phyloP scores from a whole-genome alignment of 2,329 filamentous ascomycete genomes.

The Nemania sp. region DNA sequence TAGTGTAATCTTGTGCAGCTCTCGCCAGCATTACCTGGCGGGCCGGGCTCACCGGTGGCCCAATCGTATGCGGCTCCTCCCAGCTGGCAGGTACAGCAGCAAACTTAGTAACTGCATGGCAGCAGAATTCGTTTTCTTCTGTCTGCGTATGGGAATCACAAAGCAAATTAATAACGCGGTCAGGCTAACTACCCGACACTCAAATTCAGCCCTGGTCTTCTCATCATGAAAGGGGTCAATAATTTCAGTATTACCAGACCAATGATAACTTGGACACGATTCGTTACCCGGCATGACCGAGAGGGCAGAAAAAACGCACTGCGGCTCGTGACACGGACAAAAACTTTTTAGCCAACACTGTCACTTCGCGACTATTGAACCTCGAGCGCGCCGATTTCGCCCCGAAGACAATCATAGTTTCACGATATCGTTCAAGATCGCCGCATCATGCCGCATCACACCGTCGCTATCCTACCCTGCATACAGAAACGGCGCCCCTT shows the following conservation, averaged over 20 bases:
- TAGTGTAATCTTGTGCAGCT: constrained; percentile 19
- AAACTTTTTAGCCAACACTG: background rate
- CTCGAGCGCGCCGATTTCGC: constrained; percentile 10
- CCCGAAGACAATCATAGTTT: background rate
- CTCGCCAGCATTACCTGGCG: too few species aligned
- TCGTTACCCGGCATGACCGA: constrained; percentile 17
- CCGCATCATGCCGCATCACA: constrained; percentile 3
- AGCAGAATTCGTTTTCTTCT: too few species aligned
- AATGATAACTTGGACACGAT: too few species aligned
- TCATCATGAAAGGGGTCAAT: background rate
- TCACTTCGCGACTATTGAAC: background rate
- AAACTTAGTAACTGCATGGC: too few species aligned
- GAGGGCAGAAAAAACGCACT: background rate
- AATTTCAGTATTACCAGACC: constrained; percentile 1
- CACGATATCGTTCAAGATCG: background rate
- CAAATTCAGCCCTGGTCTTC: too few species aligned
- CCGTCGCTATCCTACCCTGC: background rate
- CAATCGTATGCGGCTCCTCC: constrained; percentile 12
- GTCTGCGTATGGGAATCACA: too few species aligned
- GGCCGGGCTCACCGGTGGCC: constrained; percentile 33
- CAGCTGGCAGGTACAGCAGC: background rate
- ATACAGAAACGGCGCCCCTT: background rate
- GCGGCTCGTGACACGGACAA: constrained; percentile 6
- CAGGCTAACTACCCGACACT: too few species aligned
- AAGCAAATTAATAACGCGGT: background rate